Evolutionary conservation across 1,284 basidiomycete genomes (phyloP), one percentile per base, ranked within the genome.

Genomic region (Neonothopanus nambi): DNA sequence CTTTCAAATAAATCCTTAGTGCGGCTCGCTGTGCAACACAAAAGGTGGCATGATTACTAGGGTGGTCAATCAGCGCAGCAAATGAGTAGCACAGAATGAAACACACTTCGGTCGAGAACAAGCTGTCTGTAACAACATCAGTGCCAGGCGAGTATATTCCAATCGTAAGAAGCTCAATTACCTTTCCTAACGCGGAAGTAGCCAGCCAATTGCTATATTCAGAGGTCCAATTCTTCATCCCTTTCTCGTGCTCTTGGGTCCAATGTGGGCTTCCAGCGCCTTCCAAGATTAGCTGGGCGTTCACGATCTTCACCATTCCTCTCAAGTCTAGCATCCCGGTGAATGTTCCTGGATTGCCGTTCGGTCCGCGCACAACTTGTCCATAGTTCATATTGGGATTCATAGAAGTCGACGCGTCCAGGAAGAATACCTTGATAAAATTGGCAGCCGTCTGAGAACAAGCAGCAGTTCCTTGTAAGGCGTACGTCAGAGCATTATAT

Each of bases 301-400:
- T 84, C 30, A 72, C 69, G 28, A 84, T 67, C 65, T 84, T 84
- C 49, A 81, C 74, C 48, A 83, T 59, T 26, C 76, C 76, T 30
- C 82, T 74, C 51, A 84, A 59, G 59, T 86, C 84, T 39, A 87
- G 66, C 11, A 85, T 65, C 2, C 83, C 83, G 17, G 80, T 82
- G 61, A 77, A 81, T 13, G 79, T 76, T 20, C 82, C 82, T 12
- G 62, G 57, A 7, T 63, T 65, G 20, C 67, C 61, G 1, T 74
- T 77, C 9, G 82, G 82, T 0, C 85, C 84, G 13, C 85, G 79
- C 20, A 82, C 71, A 30, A 83, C 66, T 66, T 87, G 85, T 0
- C 80, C 83, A 58, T 75, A 87, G 58, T 82, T 75, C 61, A 85
- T 69, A 63, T 83, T 79, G 15, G 85, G 83, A 60, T 81, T 79